phyloP scores from a whole-genome alignment of 2,329 filamentous ascomycete species.

The Diplodia seriata region DNA sequence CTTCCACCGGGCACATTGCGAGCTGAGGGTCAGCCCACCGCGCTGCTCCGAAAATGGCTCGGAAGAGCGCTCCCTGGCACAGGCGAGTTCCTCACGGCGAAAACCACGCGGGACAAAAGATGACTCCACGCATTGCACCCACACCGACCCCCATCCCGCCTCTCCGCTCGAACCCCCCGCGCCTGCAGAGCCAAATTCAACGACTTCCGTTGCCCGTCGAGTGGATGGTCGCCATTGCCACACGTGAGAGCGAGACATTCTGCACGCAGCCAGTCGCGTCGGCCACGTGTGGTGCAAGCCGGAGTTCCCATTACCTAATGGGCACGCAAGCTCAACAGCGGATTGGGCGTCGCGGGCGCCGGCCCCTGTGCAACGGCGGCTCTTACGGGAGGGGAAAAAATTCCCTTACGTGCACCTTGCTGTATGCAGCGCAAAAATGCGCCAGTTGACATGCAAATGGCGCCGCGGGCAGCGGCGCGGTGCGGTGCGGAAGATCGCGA shows the following conservation, averaged over 20 bases:
- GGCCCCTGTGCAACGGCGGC: slow-evolving; percentile 14
- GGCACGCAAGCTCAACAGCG: slow-evolving; percentile 23
- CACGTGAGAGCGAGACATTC: slow-evolving; percentile 19
- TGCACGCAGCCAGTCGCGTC: slow-evolving; percentile 26
- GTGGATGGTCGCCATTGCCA: not conserved
- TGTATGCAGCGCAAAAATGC: slow-evolving; percentile 1
- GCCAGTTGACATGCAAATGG: slow-evolving; percentile 16
- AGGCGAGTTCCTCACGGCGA: not conserved
- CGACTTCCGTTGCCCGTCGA: slow-evolving; percentile 19
- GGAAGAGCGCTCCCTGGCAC: slow-evolving; percentile 2
- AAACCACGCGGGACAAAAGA: not conserved
- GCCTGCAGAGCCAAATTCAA: slow-evolving; percentile 15
- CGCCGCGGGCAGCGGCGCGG: slow-evolving; percentile 12
- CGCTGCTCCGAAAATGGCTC: slow-evolving; percentile 1
- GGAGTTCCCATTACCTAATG: slow-evolving; percentile 31
- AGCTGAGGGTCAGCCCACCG: slow-evolving; percentile 20
- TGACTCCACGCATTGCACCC: slow-evolving; percentile 10
- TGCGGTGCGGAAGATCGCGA: slow-evolving; percentile 33
- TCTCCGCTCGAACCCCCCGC: slow-evolving; percentile 7
- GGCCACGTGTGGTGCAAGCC: slow-evolving; percentile 23
- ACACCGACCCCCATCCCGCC: slow-evolving; percentile 4
- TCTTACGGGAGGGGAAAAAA: slow-evolving; percentile 3
- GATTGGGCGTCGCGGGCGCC: slow-evolving; percentile 5
- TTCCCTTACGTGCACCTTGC: slow-evolving; percentile 20
- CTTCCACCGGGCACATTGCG: slow-evolving; percentile 14